Percentiles rank a stretch among this genome's conserved stretches.
phyloP scores from a whole-genome alignment of 164 flowering plant genomes.

The Vitis rupestris region DNA sequence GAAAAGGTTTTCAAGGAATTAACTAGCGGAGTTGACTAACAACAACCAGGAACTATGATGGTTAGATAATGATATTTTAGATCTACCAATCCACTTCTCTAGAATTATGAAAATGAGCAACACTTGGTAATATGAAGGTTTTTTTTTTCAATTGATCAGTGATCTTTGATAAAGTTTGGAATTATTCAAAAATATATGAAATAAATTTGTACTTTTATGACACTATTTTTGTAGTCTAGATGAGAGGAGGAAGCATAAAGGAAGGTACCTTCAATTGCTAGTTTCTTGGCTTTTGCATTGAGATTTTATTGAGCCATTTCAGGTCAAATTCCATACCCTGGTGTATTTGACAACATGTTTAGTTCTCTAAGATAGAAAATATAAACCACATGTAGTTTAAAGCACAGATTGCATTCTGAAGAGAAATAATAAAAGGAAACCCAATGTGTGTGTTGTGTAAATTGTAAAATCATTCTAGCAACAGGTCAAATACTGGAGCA shows the following conservation, averaged over 20 bases:
- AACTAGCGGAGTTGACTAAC: background rate
- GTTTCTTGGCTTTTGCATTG: slow-evolving; percentile 56
- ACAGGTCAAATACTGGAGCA: too few species aligned
- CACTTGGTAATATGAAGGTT: background rate
- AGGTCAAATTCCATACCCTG: slow-evolving; percentile 73
- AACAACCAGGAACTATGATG: background rate
- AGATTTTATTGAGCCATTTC: slow-evolving; percentile 46
- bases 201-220: background rate
- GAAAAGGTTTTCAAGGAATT: background rate
- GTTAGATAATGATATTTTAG: background rate
- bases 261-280: slow-evolving; percentile 61
- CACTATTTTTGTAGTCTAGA: background rate
- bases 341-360: background rate
- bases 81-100: too few species aligned
- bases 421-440: too few species aligned
- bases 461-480: too few species aligned
- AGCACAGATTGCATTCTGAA: too few species aligned
- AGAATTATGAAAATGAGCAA: background rate
- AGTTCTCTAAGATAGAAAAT: background rate
- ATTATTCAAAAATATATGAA: background rate
- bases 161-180: too few species aligned
- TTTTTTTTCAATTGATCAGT: background rate
- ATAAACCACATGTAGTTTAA: too few species aligned
- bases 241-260: background rate
- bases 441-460: too few species aligned